A percentile compares a stretch with the other conserved stretches of the same genome.
phyloP scores from a whole-genome alignment of 352 stramenopile genomes.

The Phytophthora chlamydospora region DNA sequence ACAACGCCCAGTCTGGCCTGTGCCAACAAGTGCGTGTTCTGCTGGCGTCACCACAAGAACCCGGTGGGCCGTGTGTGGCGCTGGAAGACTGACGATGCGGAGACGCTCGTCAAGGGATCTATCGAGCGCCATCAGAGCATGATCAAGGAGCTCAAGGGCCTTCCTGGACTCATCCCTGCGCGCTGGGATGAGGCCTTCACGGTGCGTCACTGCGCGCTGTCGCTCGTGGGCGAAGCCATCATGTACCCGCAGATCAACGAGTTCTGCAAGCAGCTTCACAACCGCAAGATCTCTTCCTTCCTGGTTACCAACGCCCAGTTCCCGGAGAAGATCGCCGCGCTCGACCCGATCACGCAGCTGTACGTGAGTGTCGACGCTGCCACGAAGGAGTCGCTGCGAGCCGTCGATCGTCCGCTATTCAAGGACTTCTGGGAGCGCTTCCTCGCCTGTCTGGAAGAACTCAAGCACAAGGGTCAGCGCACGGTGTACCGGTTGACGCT shows the following conservation, averaged over 20 bases:
- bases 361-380: slow-evolving; percentile 99
- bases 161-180: slow-evolving; percentile 94
- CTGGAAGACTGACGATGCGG: slow-evolving; percentile 98
- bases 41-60: slow-evolving; percentile 99
- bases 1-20: slow-evolving; percentile 97
- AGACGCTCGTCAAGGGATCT: slow-evolving; percentile 94
- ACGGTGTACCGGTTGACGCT: slow-evolving; percentile 98
- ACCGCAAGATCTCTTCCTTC: slow-evolving; percentile 96
- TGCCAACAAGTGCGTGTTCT: slow-evolving; percentile 99
- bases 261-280: slow-evolving; percentile 95
- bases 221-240: slow-evolving; percentile 97
- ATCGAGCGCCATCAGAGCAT: slow-evolving; percentile 91
- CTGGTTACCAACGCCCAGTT: slow-evolving; percentile 99
- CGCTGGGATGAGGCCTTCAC: slow-evolving; percentile 96
- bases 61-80: slow-evolving; percentile 97
- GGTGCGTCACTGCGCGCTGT: slow-evolving; percentile 97
- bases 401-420: slow-evolving; percentile 96
- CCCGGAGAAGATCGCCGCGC: slow-evolving; percentile 94
- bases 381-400: slow-evolving; percentile 96
- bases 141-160: slow-evolving; percentile 96
- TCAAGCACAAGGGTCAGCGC: slow-evolving; percentile 95
- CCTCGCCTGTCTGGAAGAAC: slow-evolving; percentile 87
- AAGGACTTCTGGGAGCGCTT: slow-evolving; percentile 98
- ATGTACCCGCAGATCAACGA: slow-evolving; percentile 99
- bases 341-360: slow-evolving; percentile 97